Evolutionary conservation across 768 basidiomycete species (phyloP), one percentile per base, ranked within the genome.

Genomic region (Lactarius quietus): DNA sequence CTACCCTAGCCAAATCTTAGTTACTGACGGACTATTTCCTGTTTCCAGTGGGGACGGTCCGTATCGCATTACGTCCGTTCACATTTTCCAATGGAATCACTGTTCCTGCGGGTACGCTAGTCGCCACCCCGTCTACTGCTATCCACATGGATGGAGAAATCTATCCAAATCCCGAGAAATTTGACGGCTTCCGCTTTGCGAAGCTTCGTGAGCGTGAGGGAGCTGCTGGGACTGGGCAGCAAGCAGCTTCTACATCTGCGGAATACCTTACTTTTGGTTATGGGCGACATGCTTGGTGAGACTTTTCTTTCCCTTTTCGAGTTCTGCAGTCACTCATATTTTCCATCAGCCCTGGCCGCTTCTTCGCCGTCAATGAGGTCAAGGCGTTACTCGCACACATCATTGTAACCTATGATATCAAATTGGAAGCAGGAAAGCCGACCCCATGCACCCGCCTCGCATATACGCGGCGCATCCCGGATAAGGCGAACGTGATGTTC

Each of bases 121-220:
- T 81, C 23, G 70, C 72, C 17, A 72, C 76, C 14, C 76, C 76
- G 12, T 62, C 73, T 8, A 57, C 64, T 28, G 66, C 75, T n/a
- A 73, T 78, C 72, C 79, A 80, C 64, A 72, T 72, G 20, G 79
- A 84, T 64, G 73, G 74, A n/a, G 73, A 72, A n/a, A 70, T 74
- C 26, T 86, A 84, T 67, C 65, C 73, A 20, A 74, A 81, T 57
- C 73, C 84, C 0, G 68, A 73, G 10, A 57, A 33, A 41, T 82
- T 82, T 51, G 73, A 80, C 35, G 75, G 79, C 1, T 79, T 79
- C 61, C 74, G 81, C 17, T 83, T 82, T 69, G 64, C 74, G 28
- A 62, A 73, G n/a, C 66, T 70, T 59, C 69, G 65, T 23, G 72
- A 72, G 36, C 53, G 63, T n/a, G 73, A 73, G 17, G 73, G 35